Base-by-base conservation (phyloP, 192 early-diverging fungal species). In the Coemansia sp. region DNA sequence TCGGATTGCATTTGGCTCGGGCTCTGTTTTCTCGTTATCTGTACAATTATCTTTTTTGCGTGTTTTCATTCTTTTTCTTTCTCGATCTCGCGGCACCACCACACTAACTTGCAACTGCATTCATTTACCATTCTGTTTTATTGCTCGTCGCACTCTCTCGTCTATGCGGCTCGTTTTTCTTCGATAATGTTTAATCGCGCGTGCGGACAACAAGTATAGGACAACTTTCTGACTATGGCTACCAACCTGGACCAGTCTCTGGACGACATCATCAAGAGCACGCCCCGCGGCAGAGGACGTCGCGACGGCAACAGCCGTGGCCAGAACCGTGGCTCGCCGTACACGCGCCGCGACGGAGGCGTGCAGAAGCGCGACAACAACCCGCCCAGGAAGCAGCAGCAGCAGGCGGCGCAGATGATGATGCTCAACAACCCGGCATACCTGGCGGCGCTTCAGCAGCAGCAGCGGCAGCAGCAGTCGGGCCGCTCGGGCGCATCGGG, bases 201-300 rank as follows among this genome's bases (percentile, higher is more conserved):
- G 33, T 35, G 35, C 35, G 35, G 14, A 40, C n/a, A n/a, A 40
- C 35, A 40, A 11, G 14, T 40, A 16, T 40, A 40, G 35, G 35
- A 40, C 35, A 40, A 8, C 35, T 14, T 40, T 40, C n/a, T 40
- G 35, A 40, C 35, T 49, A 78, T 78, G 75, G 59, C 75, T 38
- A 63, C 65, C 48, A 67, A 71, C 66, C 69, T 78, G 29, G 75
- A 78, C 69, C 67, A 61, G 69, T 78, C 75, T 24, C 69, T 78
- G 38, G 75, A 78, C 27, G 75, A 78, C 11, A 78, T 78, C 55
- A 78, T 78, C 50, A 67, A 45, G 60, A 54, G 59, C 61, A 69
- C 56, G 32, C 62, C 57, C 23, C 68, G 69, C 14, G 35, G 35
- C 35, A 40, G 35, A 40, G 53, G 46, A n/a, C 48, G 30, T 33